These are phyloP conservation scores for Lactarius tabidus DNA, from an alignment of 768 basidiomycete species.

Conservation along the genomic window DNA sequence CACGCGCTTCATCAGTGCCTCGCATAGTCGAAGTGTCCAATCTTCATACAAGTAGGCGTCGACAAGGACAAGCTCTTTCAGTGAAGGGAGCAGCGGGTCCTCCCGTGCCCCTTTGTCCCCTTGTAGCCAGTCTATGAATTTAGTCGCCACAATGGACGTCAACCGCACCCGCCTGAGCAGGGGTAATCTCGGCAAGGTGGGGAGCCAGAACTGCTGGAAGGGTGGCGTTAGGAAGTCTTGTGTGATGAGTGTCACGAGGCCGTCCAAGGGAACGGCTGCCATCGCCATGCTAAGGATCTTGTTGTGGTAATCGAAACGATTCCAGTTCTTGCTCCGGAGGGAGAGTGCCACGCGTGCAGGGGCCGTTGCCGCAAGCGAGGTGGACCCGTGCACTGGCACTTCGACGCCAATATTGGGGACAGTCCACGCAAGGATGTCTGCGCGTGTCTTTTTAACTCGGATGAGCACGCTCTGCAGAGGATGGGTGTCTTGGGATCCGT, in stretches of 20 bases:
- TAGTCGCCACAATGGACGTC: accelerated
- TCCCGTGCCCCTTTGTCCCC: neutral
- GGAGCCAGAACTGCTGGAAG: neutral
- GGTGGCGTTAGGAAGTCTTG: neutral
- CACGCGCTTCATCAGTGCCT: neutral
- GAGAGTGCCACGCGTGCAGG: neutral
- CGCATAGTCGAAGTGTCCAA: neutral
- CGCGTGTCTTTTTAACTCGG: neutral
- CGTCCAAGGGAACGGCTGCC: neutral
- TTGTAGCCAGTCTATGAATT: neutral
- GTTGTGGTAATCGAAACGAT: neutral
- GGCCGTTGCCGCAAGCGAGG: neutral
- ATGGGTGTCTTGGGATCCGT: neutral
- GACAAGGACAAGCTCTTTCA: neutral
- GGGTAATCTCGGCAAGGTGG: neutral
- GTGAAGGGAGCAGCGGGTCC: neutral
- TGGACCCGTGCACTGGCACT: neutral
- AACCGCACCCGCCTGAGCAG: neutral
- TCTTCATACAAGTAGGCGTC: accelerated
- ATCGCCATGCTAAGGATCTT: neutral
- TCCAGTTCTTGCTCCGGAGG: no score
- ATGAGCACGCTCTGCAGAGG: neutral
- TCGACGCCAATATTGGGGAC: neutral
- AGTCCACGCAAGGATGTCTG: neutral
- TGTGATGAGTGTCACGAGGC: neutral